Base-by-base conservation (phyloP, 1,284 basidiomycete genomes). In the Moesziomyces parantarcticus region DNA sequence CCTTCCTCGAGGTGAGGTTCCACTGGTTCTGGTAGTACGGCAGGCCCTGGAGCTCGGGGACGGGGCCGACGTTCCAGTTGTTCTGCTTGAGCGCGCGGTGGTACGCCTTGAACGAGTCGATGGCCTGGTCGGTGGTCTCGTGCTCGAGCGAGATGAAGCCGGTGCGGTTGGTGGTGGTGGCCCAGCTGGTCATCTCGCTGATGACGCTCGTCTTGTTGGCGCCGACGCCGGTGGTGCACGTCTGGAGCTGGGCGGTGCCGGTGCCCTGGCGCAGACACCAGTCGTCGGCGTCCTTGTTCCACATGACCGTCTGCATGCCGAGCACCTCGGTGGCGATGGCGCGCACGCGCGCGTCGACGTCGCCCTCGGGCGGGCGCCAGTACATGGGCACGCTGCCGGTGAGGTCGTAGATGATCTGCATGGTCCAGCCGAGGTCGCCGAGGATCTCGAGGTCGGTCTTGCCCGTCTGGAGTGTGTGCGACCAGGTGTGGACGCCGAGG, bases 381-480 rank as follows among this genome's bases (percentile, higher is more conserved):
- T 73, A 76, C 58, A 69, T 75, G 57, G 79, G 79, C 18, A 66
- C 67, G 47, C 47, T 48, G 57, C 90, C 91, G 8, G 91, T 92
- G 3, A 90, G 89, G 80, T 93, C 90, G 79, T 90, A 89, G 71
- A 95, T 92, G 75, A 94, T 86, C 84, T 91, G 87, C 86, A 92
- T 89, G 1, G 91, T 90, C 90, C 90, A 94, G 10, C 91, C 93
- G 64, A 95, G 86, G 87, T 94, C 89, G 26, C 88, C 92, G 42
- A 94, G 73, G 51, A 94, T 83, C 62, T 90, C 86, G 55, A 87
- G 80, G 83, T 93, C 92, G 55, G 86, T 87, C 64, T 91, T 86
- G 3, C 91, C 90, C 9, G 92, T 92, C 90, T 92, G 85, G 89
- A 91, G 36, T 5, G 56, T 67, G 61, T 79, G 57, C 7, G 66